phyloP scores from a whole-genome alignment of 768 basidiomycete genomes.

The Lyophyllum shimeji region DNA sequence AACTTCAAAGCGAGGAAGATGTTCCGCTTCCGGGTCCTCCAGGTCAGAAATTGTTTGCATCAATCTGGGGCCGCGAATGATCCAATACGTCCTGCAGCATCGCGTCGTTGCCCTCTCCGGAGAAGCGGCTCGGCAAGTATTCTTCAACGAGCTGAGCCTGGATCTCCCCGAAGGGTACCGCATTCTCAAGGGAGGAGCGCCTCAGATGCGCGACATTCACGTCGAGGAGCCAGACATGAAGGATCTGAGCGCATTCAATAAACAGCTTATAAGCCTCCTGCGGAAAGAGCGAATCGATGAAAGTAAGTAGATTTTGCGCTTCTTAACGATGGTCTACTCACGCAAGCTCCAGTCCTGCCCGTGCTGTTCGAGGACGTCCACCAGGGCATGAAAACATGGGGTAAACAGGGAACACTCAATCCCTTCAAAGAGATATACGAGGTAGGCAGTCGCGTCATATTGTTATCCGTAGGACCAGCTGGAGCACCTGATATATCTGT shows the following conservation, averaged over 20 bases:
- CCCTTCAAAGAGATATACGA: conserved; percentile 20
- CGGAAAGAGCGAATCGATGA: conserved; percentile 11
- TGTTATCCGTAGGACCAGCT: neutral
- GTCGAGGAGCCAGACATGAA: conserved; percentile 3
- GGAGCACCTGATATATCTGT: neutral
- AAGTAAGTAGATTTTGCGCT: neutral
- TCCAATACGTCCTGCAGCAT: conserved; percentile 13
- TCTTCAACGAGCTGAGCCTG: conserved; percentile 23
- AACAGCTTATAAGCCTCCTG: conserved; percentile 7
- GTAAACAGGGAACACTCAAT: conserved; percentile 14
- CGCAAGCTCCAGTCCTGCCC: conserved; percentile 9
- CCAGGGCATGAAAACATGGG: conserved; percentile 13
- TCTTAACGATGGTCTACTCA: neutral
- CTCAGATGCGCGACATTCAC: conserved; percentile 20
- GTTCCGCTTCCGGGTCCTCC: conserved; percentile 29
- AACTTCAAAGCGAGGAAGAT: conserved; percentile 25
- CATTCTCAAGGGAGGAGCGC: conserved; percentile 20
- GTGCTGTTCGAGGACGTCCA: conserved; percentile 19
- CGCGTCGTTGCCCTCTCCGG: conserved; percentile 24
- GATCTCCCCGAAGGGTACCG: conserved; percentile 23
- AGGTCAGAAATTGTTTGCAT: conserved; percentile 18
- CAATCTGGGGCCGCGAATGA: neutral
- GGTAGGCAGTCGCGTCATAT: conserved; percentile 2
- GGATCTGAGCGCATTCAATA: conserved; percentile 2
- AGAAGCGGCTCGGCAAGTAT: conserved; percentile 20